These are phyloP conservation scores for Orbilia quercus DNA, from an alignment of 2,329 filamentous ascomycete species.

Conservation along the genomic window DNA sequence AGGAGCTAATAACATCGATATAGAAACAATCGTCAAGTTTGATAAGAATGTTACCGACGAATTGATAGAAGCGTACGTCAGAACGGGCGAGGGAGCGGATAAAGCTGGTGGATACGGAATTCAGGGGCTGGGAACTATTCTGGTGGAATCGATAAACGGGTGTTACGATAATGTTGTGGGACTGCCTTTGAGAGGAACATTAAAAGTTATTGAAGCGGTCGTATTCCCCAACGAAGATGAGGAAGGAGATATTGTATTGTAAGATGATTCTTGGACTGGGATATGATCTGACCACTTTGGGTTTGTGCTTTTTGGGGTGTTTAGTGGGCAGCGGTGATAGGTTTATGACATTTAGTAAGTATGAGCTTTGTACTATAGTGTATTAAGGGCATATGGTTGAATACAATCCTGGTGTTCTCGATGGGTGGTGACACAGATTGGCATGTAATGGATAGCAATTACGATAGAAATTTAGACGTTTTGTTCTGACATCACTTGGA, in stretches of 20 bases:
- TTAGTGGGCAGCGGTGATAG: neutral
- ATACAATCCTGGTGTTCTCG: neutral
- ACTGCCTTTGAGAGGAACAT: constrained; percentile 79
- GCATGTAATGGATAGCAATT: neutral
- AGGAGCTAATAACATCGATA: neutral
- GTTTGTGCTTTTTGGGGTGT: neutral
- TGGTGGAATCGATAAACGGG: constrained; percentile 90
- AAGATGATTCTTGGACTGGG: neutral
- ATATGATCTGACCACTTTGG: neutral
- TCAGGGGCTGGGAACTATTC: constrained; percentile 84
- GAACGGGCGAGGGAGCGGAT: constrained; percentile 89
- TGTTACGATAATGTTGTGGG: constrained; percentile 94
- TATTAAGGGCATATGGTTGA: constrained; percentile 9
- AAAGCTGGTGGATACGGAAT: constrained; percentile 97
- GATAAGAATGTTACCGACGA: constrained; percentile 80
- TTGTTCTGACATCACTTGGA: too few species aligned
- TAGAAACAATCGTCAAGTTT: constrained; percentile 88
- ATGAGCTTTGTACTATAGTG: constrained; percentile 11
- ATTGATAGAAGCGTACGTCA: constrained; percentile 76
- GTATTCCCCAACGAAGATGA: constrained; percentile 77
- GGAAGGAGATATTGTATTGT: constrained; percentile 61
- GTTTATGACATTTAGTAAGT: neutral
- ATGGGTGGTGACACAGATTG: constrained; percentile 2
- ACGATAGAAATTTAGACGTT: neutral
- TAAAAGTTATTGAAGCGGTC: constrained; percentile 89